Evolutionary conservation across 306 rosid genomes (phyloP).

Genomic region (Calophaca sinica): DNA sequence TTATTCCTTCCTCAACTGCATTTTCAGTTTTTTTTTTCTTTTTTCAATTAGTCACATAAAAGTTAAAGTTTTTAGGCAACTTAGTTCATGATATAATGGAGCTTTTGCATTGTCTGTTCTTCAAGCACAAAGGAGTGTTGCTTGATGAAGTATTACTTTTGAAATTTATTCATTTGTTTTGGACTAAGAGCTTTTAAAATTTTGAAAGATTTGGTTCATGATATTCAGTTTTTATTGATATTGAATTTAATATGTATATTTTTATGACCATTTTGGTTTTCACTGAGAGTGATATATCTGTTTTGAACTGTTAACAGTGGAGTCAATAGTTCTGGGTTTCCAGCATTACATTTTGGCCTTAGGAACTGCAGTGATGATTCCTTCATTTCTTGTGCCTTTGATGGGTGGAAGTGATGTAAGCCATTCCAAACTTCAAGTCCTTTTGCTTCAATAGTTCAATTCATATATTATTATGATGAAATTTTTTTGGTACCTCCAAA

Average conservation of each 20-base stretch:
- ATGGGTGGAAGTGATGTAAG: slow-evolving; percentile 98
- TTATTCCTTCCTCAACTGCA: slow-evolving; percentile 38
- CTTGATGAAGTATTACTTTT: background rate
- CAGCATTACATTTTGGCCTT: slow-evolving; percentile 96
- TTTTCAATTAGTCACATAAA: background rate
- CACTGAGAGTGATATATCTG: slow-evolving; percentile 2
- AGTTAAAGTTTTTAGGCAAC: background rate
- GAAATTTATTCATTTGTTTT: background rate
- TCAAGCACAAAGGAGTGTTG: background rate
- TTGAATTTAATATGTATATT: background rate
- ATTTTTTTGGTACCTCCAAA: slow-evolving; percentile 15
- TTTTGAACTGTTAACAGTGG: slow-evolving; percentile 71
- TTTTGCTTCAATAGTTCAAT: slow-evolving; percentile 23
- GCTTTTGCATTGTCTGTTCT: background rate
- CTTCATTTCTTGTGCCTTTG: slow-evolving; percentile 92
- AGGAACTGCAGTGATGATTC: slow-evolving; percentile 99
- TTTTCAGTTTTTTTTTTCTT: slow-evolving; percentile 29
- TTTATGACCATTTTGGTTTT: background rate
- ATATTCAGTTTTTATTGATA: background rate
- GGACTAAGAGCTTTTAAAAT: background rate
- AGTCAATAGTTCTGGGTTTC: slow-evolving; percentile 86
- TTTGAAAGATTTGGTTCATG: no score
- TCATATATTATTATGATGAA: background rate
- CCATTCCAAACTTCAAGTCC: slow-evolving; percentile 25
- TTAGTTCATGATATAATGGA: background rate